Conservation (phyloP, 1,139 yeast species). For the Taphrina populina region DNA sequence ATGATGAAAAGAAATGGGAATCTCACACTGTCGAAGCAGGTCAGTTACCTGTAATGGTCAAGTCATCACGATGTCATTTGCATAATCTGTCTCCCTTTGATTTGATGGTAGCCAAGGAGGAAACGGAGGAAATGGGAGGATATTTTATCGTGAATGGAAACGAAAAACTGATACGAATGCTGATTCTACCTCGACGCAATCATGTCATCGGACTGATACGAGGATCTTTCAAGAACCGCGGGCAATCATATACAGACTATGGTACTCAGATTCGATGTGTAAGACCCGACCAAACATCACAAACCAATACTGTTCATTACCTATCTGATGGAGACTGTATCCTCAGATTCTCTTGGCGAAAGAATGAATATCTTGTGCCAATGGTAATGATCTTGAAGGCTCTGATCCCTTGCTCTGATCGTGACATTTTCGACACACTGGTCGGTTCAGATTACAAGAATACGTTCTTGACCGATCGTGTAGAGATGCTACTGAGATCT, state of each 20-base stretch:
- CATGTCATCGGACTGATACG: slow-evolving; percentile 97
- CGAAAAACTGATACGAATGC: slow-evolving; percentile 93
- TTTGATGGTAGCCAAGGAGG: slow-evolving; percentile 76
- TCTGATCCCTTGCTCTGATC: slow-evolving; percentile 81
- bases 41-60: slow-evolving; percentile 83
- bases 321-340: slow-evolving; percentile 95
- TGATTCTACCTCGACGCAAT: slow-evolving; percentile 94
- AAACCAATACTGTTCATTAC: slow-evolving; percentile 93
- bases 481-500: slow-evolving; percentile 84
- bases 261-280: slow-evolving; percentile 95
- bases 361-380: slow-evolving; percentile 91
- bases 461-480: slow-evolving; percentile 95
- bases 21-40: slow-evolving; percentile 90
- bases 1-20: slow-evolving; percentile 73
- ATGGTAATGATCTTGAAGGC: slow-evolving; percentile 92
- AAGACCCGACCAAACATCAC: slow-evolving; percentile 96
- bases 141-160: slow-evolving; percentile 95
- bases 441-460: slow-evolving; percentile 83
- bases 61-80: slow-evolving; percentile 85
- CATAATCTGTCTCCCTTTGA: slow-evolving; percentile 79
- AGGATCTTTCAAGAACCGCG: slow-evolving; percentile 92
- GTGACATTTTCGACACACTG: slow-evolving; percentile 93
- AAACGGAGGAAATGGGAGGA: slow-evolving; percentile 94
- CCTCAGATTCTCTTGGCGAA: slow-evolving; percentile 94
- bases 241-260: slow-evolving; percentile 78